Evolutionary conservation across 306 rosid genomes (phyloP).

Genomic region (Pterocarpus macrocarpus): DNA sequence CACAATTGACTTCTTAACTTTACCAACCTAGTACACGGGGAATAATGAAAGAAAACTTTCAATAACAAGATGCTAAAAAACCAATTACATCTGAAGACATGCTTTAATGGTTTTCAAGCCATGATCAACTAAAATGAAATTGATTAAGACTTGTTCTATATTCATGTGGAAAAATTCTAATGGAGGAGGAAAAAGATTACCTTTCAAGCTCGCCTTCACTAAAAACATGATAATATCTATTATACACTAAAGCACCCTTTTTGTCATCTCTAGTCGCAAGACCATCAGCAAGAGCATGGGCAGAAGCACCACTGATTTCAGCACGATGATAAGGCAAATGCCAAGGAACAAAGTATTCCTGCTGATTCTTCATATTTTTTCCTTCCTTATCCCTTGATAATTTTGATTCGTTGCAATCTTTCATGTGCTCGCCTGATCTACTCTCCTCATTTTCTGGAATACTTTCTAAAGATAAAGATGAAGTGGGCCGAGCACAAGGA

Average conservation of each 20-base stretch:
- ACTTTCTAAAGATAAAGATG: conserved; percentile 68
- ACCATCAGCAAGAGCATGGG: conserved; percentile 84
- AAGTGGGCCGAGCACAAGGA: conserved; percentile 65
- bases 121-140: conserved; percentile 21
- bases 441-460: conserved; percentile 83
- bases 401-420: conserved; percentile 47
- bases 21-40: conserved; percentile 18
- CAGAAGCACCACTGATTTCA: conserved; percentile 86
- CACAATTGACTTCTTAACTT: conserved; percentile 17
- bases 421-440: conserved; percentile 45
- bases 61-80: conserved; percentile 19
- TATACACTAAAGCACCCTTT: conserved; percentile 88
- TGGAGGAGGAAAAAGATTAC: conserved; percentile 49
- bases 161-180: conserved; percentile 20
- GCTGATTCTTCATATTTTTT: conserved; percentile 60
- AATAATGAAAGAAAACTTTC: background rate
- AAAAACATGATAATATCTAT: conserved; percentile 95
- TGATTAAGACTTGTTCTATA: conserved; percentile 6
- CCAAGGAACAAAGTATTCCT: conserved; percentile 97
- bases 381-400: conserved; percentile 42
- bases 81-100: conserved; percentile 21
- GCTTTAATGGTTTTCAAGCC: conserved; percentile 27
- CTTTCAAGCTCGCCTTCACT: conserved; percentile 97
- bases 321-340: conserved; percentile 99
- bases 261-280: conserved; percentile 90